These are phyloP conservation scores for Moesziomyces sp. DNA, from an alignment of 1,284 basidiomycete species.

Conservation along the genomic window DNA sequence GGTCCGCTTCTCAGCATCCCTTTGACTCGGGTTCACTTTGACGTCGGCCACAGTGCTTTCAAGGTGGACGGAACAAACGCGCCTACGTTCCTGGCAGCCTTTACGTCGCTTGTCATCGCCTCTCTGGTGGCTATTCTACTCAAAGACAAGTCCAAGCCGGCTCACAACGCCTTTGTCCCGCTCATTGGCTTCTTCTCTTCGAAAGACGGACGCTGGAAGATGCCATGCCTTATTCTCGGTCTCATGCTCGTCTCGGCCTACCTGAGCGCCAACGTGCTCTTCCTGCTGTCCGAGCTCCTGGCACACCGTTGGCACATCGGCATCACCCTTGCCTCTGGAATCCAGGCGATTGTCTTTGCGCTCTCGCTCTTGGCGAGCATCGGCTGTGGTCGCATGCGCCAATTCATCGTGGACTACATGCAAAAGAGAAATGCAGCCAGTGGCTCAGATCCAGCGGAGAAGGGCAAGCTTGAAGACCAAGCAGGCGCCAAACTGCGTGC, in stretches of 20 bases:
- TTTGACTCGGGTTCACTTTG: constrained; percentile 11
- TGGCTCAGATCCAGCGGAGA: not conserved
- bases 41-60: constrained; percentile 8
- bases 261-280: constrained; percentile 13
- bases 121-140: constrained; percentile 1
- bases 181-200: constrained; percentile 5
- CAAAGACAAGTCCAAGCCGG: constrained; percentile 9
- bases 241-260: constrained; percentile 20
- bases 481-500: constrained; percentile 4
- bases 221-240: constrained; percentile 7
- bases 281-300: constrained; percentile 12
- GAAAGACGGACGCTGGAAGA: constrained; percentile 6
- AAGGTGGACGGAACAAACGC: constrained; percentile 13
- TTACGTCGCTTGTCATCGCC: constrained; percentile 9
- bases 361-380: constrained; percentile 11
- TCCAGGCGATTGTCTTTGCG: constrained; percentile 17
- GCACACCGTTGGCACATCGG: constrained; percentile 11
- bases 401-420: not conserved
- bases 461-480: not conserved
- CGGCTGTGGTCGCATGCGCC: constrained; percentile 7
- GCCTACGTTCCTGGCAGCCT: constrained; percentile 12
- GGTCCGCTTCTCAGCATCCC: constrained; percentile 22
- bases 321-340: constrained; percentile 13
- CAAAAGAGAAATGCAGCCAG: not conserved
- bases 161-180: constrained; percentile 14